Evolutionary conservation across 2,329 filamentous ascomycete species (phyloP), one percentile per base, ranked within the genome.

Genomic region (Penicillium griseofulvum): DNA sequence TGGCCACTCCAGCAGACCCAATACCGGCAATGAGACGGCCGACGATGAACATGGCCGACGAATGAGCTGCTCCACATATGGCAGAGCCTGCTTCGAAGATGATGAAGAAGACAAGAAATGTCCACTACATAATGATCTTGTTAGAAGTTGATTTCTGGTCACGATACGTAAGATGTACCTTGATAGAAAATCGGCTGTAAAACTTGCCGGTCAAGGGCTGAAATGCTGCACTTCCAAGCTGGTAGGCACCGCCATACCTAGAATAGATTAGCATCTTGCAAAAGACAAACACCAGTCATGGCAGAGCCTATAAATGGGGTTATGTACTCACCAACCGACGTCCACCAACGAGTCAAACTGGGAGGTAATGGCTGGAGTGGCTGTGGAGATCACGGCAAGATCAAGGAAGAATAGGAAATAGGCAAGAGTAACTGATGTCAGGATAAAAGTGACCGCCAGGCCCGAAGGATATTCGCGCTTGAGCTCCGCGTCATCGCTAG

Each of bases 41-140:
- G 22, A 65, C 41, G 37, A 69, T 69, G n/a, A 69, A 65, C 65
- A 66, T 68, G 16, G 54, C 24, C 9, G 63, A 69, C 5, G 62
- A 66, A 19, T 59, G 55, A 5, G 67, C 62, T 12, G 57, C 63
- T 36, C 56, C 65, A 31, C 61, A 68, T 10, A 68, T 52, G 11
- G 59, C 54, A 46, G 65, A 75, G 0, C 74, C 74, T 0, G 73
- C 46, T 45, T 76, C 64, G 49, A 73, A 75, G 46, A 74, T 58
- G 10, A 64, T 19, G 12, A 74, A 61, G 48, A 66, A 66, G 9
- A 53, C 54, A 5, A 74, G 51, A 47, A 70, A 71, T 4, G 64
- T 65, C 65, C 65, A 70, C 59, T 74, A 50, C 6, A 38, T 14
- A 34, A 4, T 51, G n/a, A 53, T 10, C 38, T 54, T 19, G 37